Evolutionary conservation across 306 rosid genomes (phyloP), one percentile per base, ranked within the genome.

Genomic region (Crotalaria pallida): DNA sequence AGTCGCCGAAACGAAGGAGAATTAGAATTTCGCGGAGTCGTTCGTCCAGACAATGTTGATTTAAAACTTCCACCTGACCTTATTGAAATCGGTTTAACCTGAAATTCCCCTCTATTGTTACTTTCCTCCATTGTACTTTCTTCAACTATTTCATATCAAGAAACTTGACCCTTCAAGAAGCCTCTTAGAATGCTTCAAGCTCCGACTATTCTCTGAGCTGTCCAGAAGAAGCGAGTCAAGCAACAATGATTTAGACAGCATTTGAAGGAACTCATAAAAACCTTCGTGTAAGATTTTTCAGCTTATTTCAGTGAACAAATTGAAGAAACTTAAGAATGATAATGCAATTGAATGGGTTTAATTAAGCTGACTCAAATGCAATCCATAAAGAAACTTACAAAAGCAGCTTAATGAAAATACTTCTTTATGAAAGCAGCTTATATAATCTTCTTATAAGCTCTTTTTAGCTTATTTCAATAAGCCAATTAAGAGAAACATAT

Each of bases 1-100:
- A 82, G 58, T 64, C 88, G 72, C 58, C 88, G 80, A 77, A 92
- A 87, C 3, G 92, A 67, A 66, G 96, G 96, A 50, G 98, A 92
- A 80, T 58, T 83, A 50, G 98, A 92, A 80, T 58, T 83, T 29
- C 83, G 62, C 0, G 98, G 95, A 44, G 84, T 73, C 7, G 96
- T 65, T 81, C 80, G 86, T 62, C 96, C 98, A 2, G 96, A 81
- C 73, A 92, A 72, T 18, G 88, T 31, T 19, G 96, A 83, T 81
- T 89, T 92, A 53, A 86, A 81, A 76, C 85, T 87, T 21, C 90
- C 90, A 66, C 85, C 82, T 22, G 85, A 71, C 74, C 79, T 87
- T 3, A 84, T 44, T 8, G 88, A 41, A 34, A 85, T 68, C 67
- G 58, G 87, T 23, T 76, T 80, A 23, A 71, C 75, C 15, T 71